Evolutionary conservation across 2,329 filamentous ascomycete genomes (phyloP).

Genomic region (Cladosporium sp.): DNA sequence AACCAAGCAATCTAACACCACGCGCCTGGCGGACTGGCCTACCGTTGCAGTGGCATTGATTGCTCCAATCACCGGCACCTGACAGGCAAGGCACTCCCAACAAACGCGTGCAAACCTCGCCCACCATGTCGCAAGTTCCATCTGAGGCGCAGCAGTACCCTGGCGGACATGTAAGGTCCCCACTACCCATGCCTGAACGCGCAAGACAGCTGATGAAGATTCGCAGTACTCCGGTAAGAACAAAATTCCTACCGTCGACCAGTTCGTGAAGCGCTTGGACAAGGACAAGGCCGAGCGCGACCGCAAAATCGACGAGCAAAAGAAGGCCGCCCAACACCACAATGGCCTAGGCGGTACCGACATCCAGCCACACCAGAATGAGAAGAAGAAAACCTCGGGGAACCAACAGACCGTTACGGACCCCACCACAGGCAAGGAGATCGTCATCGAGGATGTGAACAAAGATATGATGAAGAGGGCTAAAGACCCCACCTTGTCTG

Average conservation of each 20-base stretch:
- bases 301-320: slow-evolving; percentile 59
- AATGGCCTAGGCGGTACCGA: slow-evolving; percentile 27
- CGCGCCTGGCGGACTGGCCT: not conserved
- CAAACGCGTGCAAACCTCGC: not conserved
- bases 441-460: slow-evolving; percentile 79
- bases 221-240: slow-evolving; percentile 72
- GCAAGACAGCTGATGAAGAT: slow-evolving; percentile 30
- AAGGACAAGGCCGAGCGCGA: slow-evolving; percentile 73
- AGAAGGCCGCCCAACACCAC: slow-evolving; percentile 26
- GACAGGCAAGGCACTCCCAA: not conserved
- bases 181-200: too few species aligned
- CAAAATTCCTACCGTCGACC: slow-evolving; percentile 79
- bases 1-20: not conserved
- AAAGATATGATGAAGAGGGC: slow-evolving; percentile 64
- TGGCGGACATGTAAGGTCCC: slow-evolving; percentile 36
- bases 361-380: slow-evolving; percentile 44
- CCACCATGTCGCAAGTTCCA: slow-evolving; percentile 37
- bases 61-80: not conserved
- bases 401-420: slow-evolving; percentile 66
- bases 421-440: slow-evolving; percentile 79
- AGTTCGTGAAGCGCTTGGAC: slow-evolving; percentile 77
- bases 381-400: slow-evolving; percentile 40
- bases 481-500: slow-evolving; percentile 69
- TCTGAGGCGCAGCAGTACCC: slow-evolving; percentile 44
- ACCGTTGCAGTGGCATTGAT: not conserved